Evolutionary conservation across 75 land plant species (phyloP).

Genomic region (Selaginella moellendorffii): DNA sequence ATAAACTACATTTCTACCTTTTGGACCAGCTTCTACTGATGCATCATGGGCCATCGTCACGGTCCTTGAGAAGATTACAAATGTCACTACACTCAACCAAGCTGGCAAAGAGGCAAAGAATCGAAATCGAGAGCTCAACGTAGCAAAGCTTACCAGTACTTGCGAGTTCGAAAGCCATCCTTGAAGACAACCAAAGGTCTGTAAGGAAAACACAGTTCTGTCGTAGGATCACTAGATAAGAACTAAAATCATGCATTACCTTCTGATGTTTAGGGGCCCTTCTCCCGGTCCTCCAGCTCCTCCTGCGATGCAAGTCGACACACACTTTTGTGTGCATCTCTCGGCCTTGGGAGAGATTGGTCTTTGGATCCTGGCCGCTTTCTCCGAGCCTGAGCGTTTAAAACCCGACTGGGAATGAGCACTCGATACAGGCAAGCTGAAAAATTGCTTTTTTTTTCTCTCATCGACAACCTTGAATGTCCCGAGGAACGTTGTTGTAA

Average conservation of each 20-base stretch:
- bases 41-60: constrained; percentile 82
- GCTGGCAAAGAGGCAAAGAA: constrained; percentile 21
- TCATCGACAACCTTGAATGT: not conserved
- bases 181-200: constrained; percentile 97
- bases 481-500: not conserved
- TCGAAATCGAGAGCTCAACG: no score
- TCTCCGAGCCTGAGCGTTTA: constrained; percentile 11
- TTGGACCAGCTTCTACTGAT: no score
- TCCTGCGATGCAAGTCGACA: constrained; percentile 71
- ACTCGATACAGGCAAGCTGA: no score
- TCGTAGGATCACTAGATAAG: no score
- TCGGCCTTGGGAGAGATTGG: constrained; percentile 82
- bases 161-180: constrained; percentile 65
- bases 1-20: no score
- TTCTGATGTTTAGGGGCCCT: constrained; percentile 74
- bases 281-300: constrained; percentile 81
- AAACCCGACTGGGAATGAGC: no score
- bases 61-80: constrained; percentile 71
- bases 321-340: constrained; percentile 66
- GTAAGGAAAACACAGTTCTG: constrained; percentile 5
- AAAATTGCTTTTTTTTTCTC: no score
- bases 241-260: constrained; percentile 24
- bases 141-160: constrained; percentile 52
- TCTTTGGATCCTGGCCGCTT: constrained; percentile 44
- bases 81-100: constrained; percentile 83